phyloP scores from a whole-genome alignment of 768 basidiomycete species.

The Mycena alexandri region DNA sequence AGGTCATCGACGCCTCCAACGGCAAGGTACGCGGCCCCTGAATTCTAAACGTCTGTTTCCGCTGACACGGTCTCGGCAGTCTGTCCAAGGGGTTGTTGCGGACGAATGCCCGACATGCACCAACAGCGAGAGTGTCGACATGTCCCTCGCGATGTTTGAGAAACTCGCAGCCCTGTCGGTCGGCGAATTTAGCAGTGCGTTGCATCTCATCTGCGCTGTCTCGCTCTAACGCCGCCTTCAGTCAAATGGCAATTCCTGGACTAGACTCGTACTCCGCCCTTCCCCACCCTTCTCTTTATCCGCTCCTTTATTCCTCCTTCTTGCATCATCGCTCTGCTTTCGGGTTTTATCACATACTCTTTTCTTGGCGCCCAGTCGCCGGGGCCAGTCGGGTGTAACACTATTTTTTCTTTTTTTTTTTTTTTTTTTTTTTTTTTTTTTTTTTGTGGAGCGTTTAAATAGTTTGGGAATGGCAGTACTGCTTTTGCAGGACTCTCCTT shows the following conservation, averaged over 20 bases:
- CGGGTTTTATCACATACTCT: slow-evolving; percentile 15
- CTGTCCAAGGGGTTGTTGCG: slow-evolving; percentile 74
- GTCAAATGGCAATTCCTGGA: slow-evolving; percentile 28
- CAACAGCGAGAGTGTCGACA: slow-evolving; percentile 28
- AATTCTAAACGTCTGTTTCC: slow-evolving; percentile 3
- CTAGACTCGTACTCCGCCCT: slow-evolving; percentile 26
- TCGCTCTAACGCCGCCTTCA: slow-evolving; percentile 5
- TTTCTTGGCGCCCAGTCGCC: slow-evolving; percentile 9
- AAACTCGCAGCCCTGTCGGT: slow-evolving; percentile 17
- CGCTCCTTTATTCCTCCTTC: slow-evolving; percentile 21
- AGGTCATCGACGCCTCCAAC: slow-evolving; percentile 72
- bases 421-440: no score
- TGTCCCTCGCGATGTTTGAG: slow-evolving; percentile 27
- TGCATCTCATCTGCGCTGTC: not conserved
- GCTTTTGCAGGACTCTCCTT: no score
- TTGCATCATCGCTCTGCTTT: slow-evolving; percentile 23
- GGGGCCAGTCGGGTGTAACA: slow-evolving; percentile 17
- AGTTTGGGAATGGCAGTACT: no score
- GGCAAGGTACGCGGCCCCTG: slow-evolving; percentile 53
- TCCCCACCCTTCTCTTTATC: slow-evolving; percentile 30
- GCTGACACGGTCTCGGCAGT: slow-evolving; percentile 35
- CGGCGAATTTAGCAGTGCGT: slow-evolving; percentile 30
- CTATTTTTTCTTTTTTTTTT: no score
- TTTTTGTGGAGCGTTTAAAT: no score
- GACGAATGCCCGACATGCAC: slow-evolving; percentile 84